Evolutionary conservation across 306 rosid genomes (phyloP), one percentile per base, ranked within the genome.

Genomic region (Vigna unguiculata): DNA sequence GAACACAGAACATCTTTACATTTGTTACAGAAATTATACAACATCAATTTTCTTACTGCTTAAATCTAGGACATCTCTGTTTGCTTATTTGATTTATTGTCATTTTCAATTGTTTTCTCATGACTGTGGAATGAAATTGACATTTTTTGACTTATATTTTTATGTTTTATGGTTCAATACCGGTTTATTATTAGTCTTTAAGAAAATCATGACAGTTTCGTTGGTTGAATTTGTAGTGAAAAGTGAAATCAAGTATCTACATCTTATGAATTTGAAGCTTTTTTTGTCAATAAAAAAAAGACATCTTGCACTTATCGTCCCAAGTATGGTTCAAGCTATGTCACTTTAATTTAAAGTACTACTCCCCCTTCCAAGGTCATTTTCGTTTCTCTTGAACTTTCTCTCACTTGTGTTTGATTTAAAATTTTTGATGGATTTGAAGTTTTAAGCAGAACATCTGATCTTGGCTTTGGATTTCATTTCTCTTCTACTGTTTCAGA

Each of bases 81-180:
- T 54, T 28, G 4, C 32, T 28, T 15, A 11, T 70, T 75, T 65
- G 48, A 4, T 72, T 77, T 49, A 16, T 61, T 51, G 64, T 77
- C 78, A 64, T 30, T 40, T 30, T 80, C 46, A 20, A 12, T 54
- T 71, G 25, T 36, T 68, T 71, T 80, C 60, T 55, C 66, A 21
- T 38, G 41, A 30, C 59, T 66, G 11, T 48, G 24, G 10, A 21
- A 43, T 57, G 36, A 24, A 47, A 38, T 71, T 40, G 43, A 52
- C 4, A 36, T 15, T 20, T 83, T 38, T 21, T 24, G 25, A 55
- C 64, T 72, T 54, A 22, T 55, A 32, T 0, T 36, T 60, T 57
- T 25, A 8, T 19, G 60, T 36, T 69, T 71, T 17, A 32, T 72
- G 48, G 30, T 41, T 83, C 52, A 43, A 17, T 49, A 62, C 0